These are phyloP conservation scores for Paxillus rubicundulus DNA, from an alignment of 768 basidiomycete species.

Conservation along the genomic window DNA sequence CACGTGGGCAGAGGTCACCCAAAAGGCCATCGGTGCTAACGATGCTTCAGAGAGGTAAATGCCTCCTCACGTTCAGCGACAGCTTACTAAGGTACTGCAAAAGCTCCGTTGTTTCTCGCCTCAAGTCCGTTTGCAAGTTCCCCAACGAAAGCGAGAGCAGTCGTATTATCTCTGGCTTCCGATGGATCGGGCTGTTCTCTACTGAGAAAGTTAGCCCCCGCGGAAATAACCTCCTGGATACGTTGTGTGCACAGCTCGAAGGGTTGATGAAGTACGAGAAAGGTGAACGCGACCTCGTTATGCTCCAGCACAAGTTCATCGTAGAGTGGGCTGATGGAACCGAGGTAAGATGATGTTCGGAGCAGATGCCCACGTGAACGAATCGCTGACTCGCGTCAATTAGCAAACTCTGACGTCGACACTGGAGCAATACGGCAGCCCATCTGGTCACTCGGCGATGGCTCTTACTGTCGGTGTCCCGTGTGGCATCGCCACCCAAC, in stretches of 20 bases:
- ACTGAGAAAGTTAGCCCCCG: conserved; percentile 57
- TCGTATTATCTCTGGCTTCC: conserved; percentile 85
- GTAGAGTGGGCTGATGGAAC: conserved; percentile 86
- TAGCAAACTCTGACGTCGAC: conserved; percentile 89
- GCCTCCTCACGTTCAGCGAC: background rate
- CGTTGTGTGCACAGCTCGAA: conserved; percentile 89
- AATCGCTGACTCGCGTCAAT: conserved; percentile 3
- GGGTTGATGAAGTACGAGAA: conserved; percentile 86
- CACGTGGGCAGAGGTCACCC: conserved; percentile 83
- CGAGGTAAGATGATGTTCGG: conserved; percentile 43
- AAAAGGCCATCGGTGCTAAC: conserved; percentile 67
- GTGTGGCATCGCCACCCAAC: conserved; percentile 90
- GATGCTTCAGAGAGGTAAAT: conserved; percentile 67
- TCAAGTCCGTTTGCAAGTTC: conserved; percentile 73
- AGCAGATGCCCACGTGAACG: background rate
- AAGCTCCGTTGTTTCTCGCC: conserved; percentile 70
- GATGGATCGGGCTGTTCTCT: conserved; percentile 94
- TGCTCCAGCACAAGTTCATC: conserved; percentile 98
- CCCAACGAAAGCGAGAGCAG: conserved; percentile 64
- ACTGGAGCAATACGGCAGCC: conserved; percentile 82
- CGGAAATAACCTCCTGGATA: conserved; percentile 82
- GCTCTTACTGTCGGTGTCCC: conserved; percentile 89
- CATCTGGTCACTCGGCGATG: conserved; percentile 85
- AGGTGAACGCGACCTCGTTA: conserved; percentile 92
- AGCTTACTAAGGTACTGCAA: conserved; percentile 3